A percentile compares a stretch with the other conserved stretches of the same genome.
Conservation (phyloP, 2,329 filamentous ascomycete genomes). For the Monilinia laxa region DNA sequence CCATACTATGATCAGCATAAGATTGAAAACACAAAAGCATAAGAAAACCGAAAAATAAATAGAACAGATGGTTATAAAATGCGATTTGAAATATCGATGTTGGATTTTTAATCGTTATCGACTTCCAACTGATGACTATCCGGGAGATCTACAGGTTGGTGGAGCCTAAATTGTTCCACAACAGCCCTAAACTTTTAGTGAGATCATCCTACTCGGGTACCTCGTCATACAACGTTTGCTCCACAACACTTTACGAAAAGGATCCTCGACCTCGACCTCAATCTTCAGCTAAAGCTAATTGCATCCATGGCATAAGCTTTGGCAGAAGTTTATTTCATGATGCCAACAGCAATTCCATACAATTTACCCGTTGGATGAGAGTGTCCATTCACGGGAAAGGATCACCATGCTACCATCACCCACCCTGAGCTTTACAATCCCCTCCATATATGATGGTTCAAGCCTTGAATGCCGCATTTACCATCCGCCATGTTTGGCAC, state of each 20-base stretch:
- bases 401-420: constrained; percentile 55
- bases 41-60: no score
- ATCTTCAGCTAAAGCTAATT: background rate
- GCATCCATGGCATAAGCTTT: background rate
- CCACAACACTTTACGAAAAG: background rate
- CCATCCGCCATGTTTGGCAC: constrained; percentile 55
- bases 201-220: background rate
- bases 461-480: constrained; percentile 81
- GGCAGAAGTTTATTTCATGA: constrained; percentile 3
- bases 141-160: constrained; percentile 14
- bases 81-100: background rate
- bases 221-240: background rate
- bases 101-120: background rate
- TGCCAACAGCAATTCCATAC: constrained; percentile 14
- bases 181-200: constrained; percentile 2
- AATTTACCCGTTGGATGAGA: constrained; percentile 29
- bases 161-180: background rate
- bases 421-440: constrained; percentile 70
- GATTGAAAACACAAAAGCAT: no score
- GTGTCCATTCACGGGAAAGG: constrained; percentile 17
- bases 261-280: background rate
- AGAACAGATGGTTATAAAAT: background rate
- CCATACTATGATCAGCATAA: background rate
- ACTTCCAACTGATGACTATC: background rate
- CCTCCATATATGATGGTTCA: constrained; percentile 77